Conservation (phyloP, 2,329 filamentous ascomycete species). For the Colletotrichum tofieldiae region DNA sequence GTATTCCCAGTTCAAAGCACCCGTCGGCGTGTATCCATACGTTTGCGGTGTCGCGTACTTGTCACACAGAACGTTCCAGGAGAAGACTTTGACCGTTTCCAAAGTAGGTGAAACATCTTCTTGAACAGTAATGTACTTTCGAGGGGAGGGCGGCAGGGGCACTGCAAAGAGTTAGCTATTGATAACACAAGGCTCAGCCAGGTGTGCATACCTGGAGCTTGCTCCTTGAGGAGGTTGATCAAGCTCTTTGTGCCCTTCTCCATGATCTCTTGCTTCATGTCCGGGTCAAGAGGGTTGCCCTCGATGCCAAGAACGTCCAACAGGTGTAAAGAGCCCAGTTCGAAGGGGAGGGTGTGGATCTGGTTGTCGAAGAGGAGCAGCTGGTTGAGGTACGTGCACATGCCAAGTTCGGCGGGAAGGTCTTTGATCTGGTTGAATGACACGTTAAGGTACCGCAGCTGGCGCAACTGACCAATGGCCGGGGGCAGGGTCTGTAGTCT, state of each 20-base stretch:
- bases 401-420: conserved; percentile 92
- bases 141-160: conserved; percentile 81
- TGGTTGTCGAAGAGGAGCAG: conserved; percentile 93
- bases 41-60: conserved; percentile 88
- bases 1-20: conserved; percentile 88
- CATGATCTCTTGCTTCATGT: conserved; percentile 85
- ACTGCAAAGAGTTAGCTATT: conserved; percentile 65
- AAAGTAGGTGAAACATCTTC: conserved; percentile 72
- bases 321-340: conserved; percentile 90
- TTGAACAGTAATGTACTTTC: conserved; percentile 85
- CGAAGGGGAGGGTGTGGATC: conserved; percentile 84
- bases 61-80: conserved; percentile 97
- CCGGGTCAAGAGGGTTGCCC: conserved; percentile 86
- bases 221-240: conserved; percentile 86
- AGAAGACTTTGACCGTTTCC: conserved; percentile 87
- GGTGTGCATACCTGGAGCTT: conserved; percentile 80
- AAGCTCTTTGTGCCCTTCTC: conserved; percentile 90
- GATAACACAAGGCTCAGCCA: not conserved
- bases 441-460: conserved; percentile 86
- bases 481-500: conserved; percentile 86
- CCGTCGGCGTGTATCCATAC: conserved; percentile 92
- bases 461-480: conserved; percentile 85
- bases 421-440: conserved; percentile 89
- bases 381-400: conserved; percentile 93
- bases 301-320: conserved; percentile 93